A percentile compares a stretch with the other conserved stretches of the same genome.
These are phyloP conservation scores for Boletus pseudopeckii DNA, from an alignment of 768 basidiomycete species.

Conservation along the genomic window DNA sequence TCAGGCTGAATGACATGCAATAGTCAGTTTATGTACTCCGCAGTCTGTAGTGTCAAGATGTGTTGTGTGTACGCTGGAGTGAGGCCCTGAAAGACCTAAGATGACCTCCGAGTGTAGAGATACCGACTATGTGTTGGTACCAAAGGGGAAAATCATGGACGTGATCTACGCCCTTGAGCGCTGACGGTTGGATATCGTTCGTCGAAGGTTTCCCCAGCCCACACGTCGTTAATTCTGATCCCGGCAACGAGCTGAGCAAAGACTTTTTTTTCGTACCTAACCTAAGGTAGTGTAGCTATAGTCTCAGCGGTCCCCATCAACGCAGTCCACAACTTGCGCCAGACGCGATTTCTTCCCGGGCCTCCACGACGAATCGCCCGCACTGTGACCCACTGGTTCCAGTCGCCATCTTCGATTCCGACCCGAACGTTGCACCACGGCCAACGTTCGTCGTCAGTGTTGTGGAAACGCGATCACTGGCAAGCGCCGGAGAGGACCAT, in stretches of 20 bases:
- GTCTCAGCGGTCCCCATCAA: neutral
- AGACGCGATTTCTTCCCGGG: conserved; percentile 1
- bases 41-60: neutral
- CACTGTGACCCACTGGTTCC: neutral
- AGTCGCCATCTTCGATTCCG: conserved; percentile 3
- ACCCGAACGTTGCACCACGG: neutral
- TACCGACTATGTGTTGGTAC: conserved; percentile 63
- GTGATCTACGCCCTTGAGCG: conserved; percentile 41
- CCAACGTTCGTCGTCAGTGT: conserved; percentile 2
- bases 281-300: neutral
- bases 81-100: neutral
- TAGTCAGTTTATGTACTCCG: neutral
- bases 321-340: conserved; percentile 8
- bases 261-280: neutral
- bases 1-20: conserved; percentile 13
- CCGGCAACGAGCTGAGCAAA: neutral
- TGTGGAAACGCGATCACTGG: conserved; percentile 7
- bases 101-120: conserved; percentile 42
- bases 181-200: conserved; percentile 52
- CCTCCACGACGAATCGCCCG: conserved; percentile 7
- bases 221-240: neutral
- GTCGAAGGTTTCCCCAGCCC: conserved; percentile 1
- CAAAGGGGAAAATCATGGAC: conserved; percentile 38
- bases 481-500: conserved; percentile 20
- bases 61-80: neutral